These are phyloP conservation scores for Fusarium continuum DNA, from an alignment of 2,329 filamentous ascomycete genomes.

Conservation along the genomic window DNA sequence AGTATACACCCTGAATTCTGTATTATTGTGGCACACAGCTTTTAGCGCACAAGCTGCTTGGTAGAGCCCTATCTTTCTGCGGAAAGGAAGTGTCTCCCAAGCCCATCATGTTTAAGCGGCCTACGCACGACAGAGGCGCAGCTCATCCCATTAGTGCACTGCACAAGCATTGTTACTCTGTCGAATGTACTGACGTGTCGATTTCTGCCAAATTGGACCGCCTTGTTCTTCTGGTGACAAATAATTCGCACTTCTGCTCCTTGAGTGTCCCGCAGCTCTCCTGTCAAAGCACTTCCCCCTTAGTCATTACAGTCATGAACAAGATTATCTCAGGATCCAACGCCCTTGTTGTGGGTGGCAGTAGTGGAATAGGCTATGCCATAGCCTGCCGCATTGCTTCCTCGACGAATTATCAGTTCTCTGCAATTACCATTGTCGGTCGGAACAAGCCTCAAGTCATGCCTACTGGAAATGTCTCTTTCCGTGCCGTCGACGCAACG, in stretches of 20 bases:
- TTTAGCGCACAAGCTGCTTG: too few species aligned
- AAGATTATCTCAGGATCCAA: conserved; percentile 5
- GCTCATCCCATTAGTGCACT: too few species aligned
- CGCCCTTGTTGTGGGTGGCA: conserved; percentile 50
- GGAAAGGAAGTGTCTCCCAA: too few species aligned
- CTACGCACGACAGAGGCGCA: too few species aligned
- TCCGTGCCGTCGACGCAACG: conserved; percentile 45
- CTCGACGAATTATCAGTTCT: conserved; percentile 26
- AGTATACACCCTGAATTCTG: too few species aligned
- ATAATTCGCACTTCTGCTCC: too few species aligned
- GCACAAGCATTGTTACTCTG: too few species aligned
- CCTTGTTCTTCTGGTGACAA: background rate
- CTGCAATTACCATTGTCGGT: conserved; percentile 46
- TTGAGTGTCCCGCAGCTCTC: background rate
- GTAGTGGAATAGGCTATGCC: conserved; percentile 49
- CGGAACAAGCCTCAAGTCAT: conserved; percentile 44
- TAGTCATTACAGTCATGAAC: background rate
- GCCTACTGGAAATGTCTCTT: conserved; percentile 46
- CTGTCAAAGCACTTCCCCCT: background rate
- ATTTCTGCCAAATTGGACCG: background rate
- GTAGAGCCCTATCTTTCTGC: too few species aligned
- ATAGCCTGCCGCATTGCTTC: conserved; percentile 48
- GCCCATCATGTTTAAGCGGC: too few species aligned
- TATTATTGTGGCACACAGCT: too few species aligned
- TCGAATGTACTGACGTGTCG: too few species aligned